A percentile compares a stretch with the other conserved stretches of the same genome.
Evolutionary conservation across 176 grass and related monocot genomes (phyloP).

Genomic region (Aegilops longissima): DNA sequence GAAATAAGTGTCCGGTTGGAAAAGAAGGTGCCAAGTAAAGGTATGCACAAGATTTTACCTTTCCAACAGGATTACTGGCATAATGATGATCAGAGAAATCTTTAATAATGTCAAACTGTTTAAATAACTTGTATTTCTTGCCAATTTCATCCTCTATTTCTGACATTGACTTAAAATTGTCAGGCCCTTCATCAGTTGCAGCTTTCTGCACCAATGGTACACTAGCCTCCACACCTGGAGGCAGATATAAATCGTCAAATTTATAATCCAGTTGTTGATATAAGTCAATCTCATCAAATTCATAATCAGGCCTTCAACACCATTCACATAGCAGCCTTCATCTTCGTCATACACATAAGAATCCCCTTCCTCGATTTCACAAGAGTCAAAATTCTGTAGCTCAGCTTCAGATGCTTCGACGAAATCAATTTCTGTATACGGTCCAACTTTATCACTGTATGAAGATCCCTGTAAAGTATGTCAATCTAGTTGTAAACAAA

Average conservation of each 20-base stretch:
- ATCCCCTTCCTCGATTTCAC: slow-evolving; percentile 52
- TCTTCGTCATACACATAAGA: slow-evolving; percentile 52
- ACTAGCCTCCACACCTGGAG: slow-evolving; percentile 74
- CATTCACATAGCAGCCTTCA: slow-evolving; percentile 28
- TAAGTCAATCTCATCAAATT: slow-evolving; percentile 21
- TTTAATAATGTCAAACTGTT: slow-evolving; percentile 72
- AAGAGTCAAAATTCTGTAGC: slow-evolving; percentile 23
- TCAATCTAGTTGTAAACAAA: slow-evolving; percentile 11
- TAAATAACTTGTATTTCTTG: slow-evolving; percentile 76
- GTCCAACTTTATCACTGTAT: slow-evolving; percentile 34
- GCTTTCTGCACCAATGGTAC: slow-evolving; percentile 55
- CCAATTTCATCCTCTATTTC: slow-evolving; percentile 65
- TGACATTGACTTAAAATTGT: slow-evolving; percentile 44
- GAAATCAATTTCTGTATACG: slow-evolving; percentile 38
- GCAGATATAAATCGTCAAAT: slow-evolving; percentile 73
- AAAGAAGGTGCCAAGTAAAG: background rate
- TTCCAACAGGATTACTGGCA: slow-evolving; percentile 34
- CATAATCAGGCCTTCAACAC: slow-evolving; percentile 10
- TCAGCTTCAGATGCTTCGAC: slow-evolving; percentile 27
- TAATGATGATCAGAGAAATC: slow-evolving; percentile 76
- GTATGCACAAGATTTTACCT: slow-evolving; percentile 35
- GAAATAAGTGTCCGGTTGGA: background rate
- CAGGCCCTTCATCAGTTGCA: slow-evolving; percentile 18
- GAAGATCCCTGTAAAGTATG: slow-evolving; percentile 40
- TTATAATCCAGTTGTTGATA: slow-evolving; percentile 49